phyloP scores from a whole-genome alignment of 192 early-diverging fungal genomes.

The Coemansia sp. region DNA sequence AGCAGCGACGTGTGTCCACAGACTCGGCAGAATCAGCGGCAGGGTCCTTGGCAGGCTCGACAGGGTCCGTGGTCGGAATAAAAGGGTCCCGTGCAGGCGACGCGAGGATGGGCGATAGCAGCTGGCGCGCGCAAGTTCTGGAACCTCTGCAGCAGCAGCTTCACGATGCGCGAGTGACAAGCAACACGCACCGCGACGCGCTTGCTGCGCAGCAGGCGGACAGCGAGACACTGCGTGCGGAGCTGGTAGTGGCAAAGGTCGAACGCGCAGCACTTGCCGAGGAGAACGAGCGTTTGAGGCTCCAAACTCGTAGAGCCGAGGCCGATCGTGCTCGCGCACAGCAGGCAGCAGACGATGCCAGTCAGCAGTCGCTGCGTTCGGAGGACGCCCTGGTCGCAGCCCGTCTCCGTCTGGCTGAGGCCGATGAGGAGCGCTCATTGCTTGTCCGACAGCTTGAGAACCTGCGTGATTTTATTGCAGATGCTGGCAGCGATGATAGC shows the following conservation, averaged over 20 bases:
- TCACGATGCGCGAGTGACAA: constrained; percentile 43
- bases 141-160: constrained; percentile 48
- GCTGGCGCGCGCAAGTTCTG: constrained; percentile 45
- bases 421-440: constrained; percentile 31
- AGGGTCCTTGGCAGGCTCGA: background rate
- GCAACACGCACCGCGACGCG: constrained; percentile 42
- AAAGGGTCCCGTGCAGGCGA: background rate
- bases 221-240: constrained; percentile 26
- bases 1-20: constrained; percentile 3
- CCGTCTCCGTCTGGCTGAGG: constrained; percentile 34
- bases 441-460: constrained; percentile 34
- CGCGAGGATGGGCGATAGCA: constrained; percentile 12
- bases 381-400: constrained; percentile 28
- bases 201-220: constrained; percentile 40
- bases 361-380: constrained; percentile 9
- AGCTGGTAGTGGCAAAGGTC: constrained; percentile 36
- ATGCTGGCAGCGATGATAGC: constrained; percentile 4
- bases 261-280: constrained; percentile 31
- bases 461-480: constrained; percentile 34
- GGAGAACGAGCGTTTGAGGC: constrained; percentile 42
- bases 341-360: background rate
- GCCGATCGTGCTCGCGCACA: constrained; percentile 5
- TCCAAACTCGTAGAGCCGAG: constrained; percentile 22
- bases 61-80: background rate
- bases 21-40: background rate